Evolutionary conservation across 2,329 filamentous ascomycete species (phyloP), one percentile per base, ranked within the genome.

Genomic region (Pseudogymnoascus sp.): DNA sequence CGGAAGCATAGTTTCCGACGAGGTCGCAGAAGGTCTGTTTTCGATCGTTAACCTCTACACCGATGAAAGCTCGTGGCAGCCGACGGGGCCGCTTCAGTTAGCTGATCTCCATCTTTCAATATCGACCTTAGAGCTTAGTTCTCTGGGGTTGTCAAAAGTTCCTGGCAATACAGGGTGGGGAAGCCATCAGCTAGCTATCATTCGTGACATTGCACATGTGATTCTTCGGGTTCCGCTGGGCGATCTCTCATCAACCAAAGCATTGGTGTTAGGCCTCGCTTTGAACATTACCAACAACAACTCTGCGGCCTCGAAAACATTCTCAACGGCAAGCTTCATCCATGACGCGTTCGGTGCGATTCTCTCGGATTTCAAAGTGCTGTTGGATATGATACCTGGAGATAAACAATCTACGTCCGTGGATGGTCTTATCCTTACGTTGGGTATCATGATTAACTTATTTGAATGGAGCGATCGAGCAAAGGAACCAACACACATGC

Each of bases 221-320:
- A 21, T 17, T 54, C 59, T 41, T 54, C 21, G 47, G 29, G 29
- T 9, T 54, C 31, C 21, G 35, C 33, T 31, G 13, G 35, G 33
- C 35, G 58, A 59, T 29, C 13, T 59, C 35, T 41, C 58, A 31
- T 59, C 58, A 13, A 41, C 58, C 4, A 59, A 54, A 54, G 29
- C 47, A n/a, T 33, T 35, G 15, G 47, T 71, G 17, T 47, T 93
- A 54, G 85, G 89, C 62, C 80, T 97, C 3, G 86, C 90, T 36
- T 81, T 96, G 65, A 96, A 96, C 68, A 81, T 92, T 58, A 94
- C 92, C 7, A 96, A 96, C 75, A 90, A 91, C 67, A 89, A 89
- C 64, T 75, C 82, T 0, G 77, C 79, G 11, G 85, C 90, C 10
- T 91, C 89, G 40, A 81, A 84, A 31, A 77, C 83, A 2, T 91